Percentiles rank a stretch among this genome's conserved stretches.
Evolutionary conservation across 2,329 filamentous ascomycete species (phyloP).

Genomic region (Penicillium paneum): DNA sequence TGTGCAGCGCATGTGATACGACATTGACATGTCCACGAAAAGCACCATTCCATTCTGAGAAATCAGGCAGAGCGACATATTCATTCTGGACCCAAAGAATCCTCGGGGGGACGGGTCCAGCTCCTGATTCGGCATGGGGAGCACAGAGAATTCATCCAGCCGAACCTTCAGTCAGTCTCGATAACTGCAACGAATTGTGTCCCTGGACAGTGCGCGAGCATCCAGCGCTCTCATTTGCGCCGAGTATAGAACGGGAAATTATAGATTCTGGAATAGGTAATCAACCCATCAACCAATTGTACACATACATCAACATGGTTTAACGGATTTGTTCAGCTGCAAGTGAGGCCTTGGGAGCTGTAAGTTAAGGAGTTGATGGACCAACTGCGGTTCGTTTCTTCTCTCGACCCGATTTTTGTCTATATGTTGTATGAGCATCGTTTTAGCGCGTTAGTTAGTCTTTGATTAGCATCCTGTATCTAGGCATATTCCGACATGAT

Average conservation of each 20-base stretch:
- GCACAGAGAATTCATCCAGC: constrained; percentile 39
- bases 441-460: background rate
- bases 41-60: constrained; percentile 28
- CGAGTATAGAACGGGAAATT: constrained; percentile 34
- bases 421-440: constrained; percentile 3
- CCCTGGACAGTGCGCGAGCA: constrained; percentile 42
- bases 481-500: background rate
- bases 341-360: constrained; percentile 17
- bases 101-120: constrained; percentile 28
- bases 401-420: background rate
- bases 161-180: constrained; percentile 31
- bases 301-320: constrained; percentile 36
- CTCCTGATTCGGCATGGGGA: constrained; percentile 35
- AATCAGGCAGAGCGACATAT: constrained; percentile 30
- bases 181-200: constrained; percentile 40
- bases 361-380: constrained; percentile 48
- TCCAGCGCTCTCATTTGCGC: constrained; percentile 32
- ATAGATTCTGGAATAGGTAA: constrained; percentile 33
- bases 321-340: constrained; percentile 18
- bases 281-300: constrained; percentile 34
- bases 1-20: constrained; percentile 37
- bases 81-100: constrained; percentile 37
- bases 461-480: background rate
- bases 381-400: background rate
- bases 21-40: constrained; percentile 35